Percentiles rank a stretch among this genome's conserved stretches.
Evolutionary conservation across 1,139 yeast species (phyloP).

Genomic region (Suhomyces bokatorum): DNA sequence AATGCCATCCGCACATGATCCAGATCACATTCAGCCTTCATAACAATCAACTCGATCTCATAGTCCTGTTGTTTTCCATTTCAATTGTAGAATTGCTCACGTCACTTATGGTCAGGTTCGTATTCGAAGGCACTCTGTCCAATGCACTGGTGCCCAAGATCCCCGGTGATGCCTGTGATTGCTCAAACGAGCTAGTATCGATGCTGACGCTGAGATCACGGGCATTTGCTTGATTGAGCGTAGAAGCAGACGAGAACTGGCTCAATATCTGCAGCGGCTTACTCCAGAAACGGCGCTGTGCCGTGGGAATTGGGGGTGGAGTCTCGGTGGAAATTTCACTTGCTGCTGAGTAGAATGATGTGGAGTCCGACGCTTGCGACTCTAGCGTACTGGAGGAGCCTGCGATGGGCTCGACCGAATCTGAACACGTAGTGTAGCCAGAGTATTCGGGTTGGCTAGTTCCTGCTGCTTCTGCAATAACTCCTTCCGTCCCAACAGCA

Average conservation of each 20-base stretch:
- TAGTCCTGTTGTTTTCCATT: neutral
- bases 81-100: constrained; percentile 2
- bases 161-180: constrained; percentile 7
- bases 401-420: constrained; percentile 1
- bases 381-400: neutral
- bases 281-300: constrained; percentile 14
- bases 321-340: constrained; percentile 13
- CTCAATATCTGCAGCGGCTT: constrained; percentile 33
- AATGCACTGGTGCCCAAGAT: neutral
- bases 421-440: neutral
- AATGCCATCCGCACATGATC: no score
- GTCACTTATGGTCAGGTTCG: neutral
- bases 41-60: no score
- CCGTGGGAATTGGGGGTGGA: neutral
- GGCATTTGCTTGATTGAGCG: constrained; percentile 12
- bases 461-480: no score
- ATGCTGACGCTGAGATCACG: constrained; percentile 27
- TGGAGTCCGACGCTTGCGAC: constrained; percentile 12
- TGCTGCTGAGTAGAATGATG: constrained; percentile 16
- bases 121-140: neutral
- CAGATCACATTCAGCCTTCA: no score
- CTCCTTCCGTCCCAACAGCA: no score
- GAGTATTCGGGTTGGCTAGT: neutral
- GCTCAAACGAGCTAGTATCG: constrained; percentile 22
- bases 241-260: constrained; percentile 19